Conservation (phyloP, 129 eudicot species). For the Dittrichia graveolens region DNA sequence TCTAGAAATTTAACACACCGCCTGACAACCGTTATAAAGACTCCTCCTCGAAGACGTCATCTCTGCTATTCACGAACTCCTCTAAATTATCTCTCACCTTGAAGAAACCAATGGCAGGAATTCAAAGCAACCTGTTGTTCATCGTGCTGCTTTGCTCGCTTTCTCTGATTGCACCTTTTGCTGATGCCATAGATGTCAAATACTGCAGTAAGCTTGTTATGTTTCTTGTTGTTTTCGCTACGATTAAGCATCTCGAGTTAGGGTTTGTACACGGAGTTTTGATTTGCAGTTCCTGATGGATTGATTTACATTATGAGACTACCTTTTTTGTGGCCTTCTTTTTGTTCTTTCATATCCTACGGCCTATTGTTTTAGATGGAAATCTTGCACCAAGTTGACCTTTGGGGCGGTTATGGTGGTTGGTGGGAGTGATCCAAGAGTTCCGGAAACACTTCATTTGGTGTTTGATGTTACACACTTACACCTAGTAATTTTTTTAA, state of each 20-base stretch:
- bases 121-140: constrained; percentile 30
- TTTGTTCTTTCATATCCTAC: neutral
- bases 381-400: neutral
- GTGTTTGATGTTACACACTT: constrained; percentile 11
- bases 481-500: neutral
- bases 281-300: neutral
- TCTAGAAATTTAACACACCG: constrained; percentile 20
- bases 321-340: neutral
- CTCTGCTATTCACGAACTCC: constrained; percentile 23
- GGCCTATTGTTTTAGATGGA: constrained; percentile 9
- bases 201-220: constrained; percentile 51
- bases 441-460: neutral
- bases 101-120: constrained; percentile 38
- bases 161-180: constrained; percentile 29
- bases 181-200: constrained; percentile 47
- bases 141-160: constrained; percentile 28
- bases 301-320: neutral
- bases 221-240: neutral
- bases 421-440: neutral
- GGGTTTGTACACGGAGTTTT: constrained; percentile 6
- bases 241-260: constrained; percentile 11
- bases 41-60: constrained; percentile 4
- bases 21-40: constrained; percentile 19
- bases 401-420: neutral
- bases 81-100: neutral